phyloP scores from a whole-genome alignment of 1,284 basidiomycete species.

The Malassezia sympodialis region DNA sequence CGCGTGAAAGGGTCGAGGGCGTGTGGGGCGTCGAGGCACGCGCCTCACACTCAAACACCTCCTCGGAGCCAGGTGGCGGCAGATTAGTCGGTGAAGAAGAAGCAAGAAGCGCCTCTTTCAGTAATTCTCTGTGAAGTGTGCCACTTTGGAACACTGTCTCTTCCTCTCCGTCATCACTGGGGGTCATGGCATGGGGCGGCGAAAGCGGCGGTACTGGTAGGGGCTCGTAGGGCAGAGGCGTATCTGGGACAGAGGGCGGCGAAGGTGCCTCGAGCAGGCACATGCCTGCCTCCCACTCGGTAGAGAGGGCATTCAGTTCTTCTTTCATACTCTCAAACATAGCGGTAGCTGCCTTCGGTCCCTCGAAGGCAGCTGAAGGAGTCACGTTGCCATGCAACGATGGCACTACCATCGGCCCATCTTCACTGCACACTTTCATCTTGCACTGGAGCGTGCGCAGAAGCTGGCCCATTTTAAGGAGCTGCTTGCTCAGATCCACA shows the following conservation, averaged over 20 bases:
- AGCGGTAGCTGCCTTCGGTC: neutral
- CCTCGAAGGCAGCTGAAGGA: neutral
- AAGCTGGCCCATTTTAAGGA: conserved; percentile 29
- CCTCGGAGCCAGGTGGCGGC: conserved; percentile 30
- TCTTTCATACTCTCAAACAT: conserved; percentile 35
- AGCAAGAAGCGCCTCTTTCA: conserved; percentile 18
- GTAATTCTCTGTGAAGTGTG: neutral
- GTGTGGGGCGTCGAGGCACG: conserved; percentile 8
- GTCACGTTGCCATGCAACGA: conserved; percentile 26
- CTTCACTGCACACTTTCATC: conserved; percentile 38
- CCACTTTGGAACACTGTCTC: neutral
- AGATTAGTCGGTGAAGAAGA: conserved; percentile 30
- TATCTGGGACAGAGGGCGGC: neutral
- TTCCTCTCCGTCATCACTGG: neutral
- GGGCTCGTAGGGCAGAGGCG: neutral
- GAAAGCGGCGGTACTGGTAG: neutral
- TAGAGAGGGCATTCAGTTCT: conserved; percentile 33
- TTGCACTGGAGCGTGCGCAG: conserved; percentile 45
- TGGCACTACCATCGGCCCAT: conserved; percentile 19
- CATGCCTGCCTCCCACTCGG: conserved; percentile 40
- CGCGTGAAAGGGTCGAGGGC: conserved; percentile 21
- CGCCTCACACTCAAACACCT: conserved; percentile 37
- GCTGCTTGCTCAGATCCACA: conserved; percentile 20
- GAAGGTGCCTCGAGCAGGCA: conserved; percentile 22
- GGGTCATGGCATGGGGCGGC: neutral